phyloP scores from a whole-genome alignment of 164 flowering plant genomes.

The Vitis amurensis region DNA sequence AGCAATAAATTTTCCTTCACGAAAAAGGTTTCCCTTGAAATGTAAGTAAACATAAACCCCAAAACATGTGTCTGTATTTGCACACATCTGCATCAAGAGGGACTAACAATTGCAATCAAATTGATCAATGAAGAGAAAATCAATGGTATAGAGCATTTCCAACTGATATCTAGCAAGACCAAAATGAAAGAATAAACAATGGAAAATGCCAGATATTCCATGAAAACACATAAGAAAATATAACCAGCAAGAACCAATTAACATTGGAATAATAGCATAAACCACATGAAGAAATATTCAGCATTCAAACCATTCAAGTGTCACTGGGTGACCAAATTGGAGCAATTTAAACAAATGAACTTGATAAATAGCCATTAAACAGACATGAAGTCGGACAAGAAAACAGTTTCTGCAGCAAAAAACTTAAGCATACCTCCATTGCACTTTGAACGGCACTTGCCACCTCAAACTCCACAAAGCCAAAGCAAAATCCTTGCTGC shows the following conservation, averaged over 20 bases:
- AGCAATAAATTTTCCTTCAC: too few relatives aligned
- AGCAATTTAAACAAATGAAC: not conserved
- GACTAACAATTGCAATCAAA: not conserved
- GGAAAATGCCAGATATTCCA: not conserved
- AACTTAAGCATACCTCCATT: constrained; percentile 18
- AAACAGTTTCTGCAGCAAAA: not conserved
- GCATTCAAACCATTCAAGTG: not conserved
- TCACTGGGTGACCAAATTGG: not conserved
- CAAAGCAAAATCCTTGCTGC: constrained; percentile 76
- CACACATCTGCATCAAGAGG: not conserved
- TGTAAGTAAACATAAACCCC: too few relatives aligned
- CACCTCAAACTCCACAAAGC: constrained; percentile 80
- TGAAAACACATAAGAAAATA: too few relatives aligned
- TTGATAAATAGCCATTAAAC: too few relatives aligned
- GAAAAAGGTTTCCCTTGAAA: too few relatives aligned
- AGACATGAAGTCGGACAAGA: too few relatives aligned
- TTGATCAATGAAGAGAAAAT: not conserved
- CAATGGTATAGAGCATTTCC: not conserved
- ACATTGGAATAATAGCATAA: not conserved
- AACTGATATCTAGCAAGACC: not conserved
- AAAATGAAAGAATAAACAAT: not conserved
- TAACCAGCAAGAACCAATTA: not conserved
- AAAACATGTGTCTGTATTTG: not conserved
- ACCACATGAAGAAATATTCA: not conserved
- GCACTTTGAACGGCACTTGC: constrained; percentile 61